phyloP scores from a whole-genome alignment of 208 protist genomes.

The Herpetomonas samuelpessoai region DNA sequence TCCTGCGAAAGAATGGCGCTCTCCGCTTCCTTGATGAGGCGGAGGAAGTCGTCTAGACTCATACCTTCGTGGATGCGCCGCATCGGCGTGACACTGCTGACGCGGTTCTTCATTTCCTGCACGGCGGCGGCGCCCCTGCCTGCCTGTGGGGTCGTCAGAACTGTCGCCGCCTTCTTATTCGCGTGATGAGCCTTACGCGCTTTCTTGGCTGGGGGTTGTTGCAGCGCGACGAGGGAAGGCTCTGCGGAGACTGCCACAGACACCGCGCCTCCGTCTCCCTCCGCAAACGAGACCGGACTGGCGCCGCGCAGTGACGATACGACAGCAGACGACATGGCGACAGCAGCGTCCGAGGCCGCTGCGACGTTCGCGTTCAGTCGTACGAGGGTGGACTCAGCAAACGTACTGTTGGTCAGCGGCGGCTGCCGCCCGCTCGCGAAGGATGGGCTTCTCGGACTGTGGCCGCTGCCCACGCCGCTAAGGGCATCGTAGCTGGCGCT shows the following conservation, averaged over 20 bases:
- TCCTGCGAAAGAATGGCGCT: constrained; percentile 36
- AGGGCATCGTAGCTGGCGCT: too few relatives aligned
- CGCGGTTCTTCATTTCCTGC: constrained; percentile 37
- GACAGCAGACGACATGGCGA: neutral
- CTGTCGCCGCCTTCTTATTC: constrained; percentile 17
- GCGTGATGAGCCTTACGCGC: neutral
- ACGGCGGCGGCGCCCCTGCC: constrained; percentile 28
- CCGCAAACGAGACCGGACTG: too few relatives aligned
- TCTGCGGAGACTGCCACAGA: neutral
- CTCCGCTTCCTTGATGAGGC: constrained; percentile 35
- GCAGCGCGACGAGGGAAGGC: neutral
- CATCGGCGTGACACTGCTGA: constrained; percentile 47
- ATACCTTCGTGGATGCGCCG: constrained; percentile 50
- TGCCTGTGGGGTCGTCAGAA: constrained; percentile 38
- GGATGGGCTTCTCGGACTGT: too few relatives aligned
- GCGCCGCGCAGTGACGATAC: too few relatives aligned
- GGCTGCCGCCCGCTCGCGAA: too few relatives aligned
- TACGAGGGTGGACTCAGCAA: too few relatives aligned
- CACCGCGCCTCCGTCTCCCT: too few relatives aligned
- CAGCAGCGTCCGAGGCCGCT: neutral
- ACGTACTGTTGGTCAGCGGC: too few relatives aligned
- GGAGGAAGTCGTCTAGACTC: constrained; percentile 33
- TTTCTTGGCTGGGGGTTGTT: neutral
- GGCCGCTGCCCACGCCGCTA: too few relatives aligned
- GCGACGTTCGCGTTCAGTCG: too few relatives aligned